These are phyloP conservation scores for Trichoderma sp. DNA, from an alignment of 2,329 filamentous ascomycete species.

Conservation along the genomic window DNA sequence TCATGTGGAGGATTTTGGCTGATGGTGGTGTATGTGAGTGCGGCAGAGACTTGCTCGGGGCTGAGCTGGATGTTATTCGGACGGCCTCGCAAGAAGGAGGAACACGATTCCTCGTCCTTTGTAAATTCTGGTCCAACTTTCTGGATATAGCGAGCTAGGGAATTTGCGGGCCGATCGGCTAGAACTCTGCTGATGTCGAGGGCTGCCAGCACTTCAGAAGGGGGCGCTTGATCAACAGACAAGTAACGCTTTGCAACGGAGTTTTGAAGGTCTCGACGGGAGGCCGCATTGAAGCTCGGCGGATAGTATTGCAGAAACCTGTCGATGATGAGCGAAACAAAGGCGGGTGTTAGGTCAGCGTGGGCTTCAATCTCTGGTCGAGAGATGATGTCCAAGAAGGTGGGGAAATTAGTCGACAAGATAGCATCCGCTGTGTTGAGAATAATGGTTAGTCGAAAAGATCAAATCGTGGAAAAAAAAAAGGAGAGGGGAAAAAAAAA, in stretches of 20 bases:
- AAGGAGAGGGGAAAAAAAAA: neutral
- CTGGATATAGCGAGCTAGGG: slow-evolving; percentile 66
- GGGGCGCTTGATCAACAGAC: slow-evolving; percentile 60
- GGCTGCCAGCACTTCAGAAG: slow-evolving; percentile 66
- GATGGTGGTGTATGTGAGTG: slow-evolving; percentile 64
- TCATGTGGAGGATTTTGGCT: slow-evolving; percentile 55
- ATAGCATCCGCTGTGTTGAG: slow-evolving; percentile 75
- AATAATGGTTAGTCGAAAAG: neutral
- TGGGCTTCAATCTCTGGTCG: slow-evolving; percentile 60
- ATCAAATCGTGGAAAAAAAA: no score
- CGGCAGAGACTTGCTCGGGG: slow-evolving; percentile 78
- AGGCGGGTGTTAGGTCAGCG: slow-evolving; percentile 62
- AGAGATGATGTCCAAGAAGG: slow-evolving; percentile 74
- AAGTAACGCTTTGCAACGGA: slow-evolving; percentile 68
- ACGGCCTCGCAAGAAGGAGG: slow-evolving; percentile 51
- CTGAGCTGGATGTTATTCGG: slow-evolving; percentile 59
- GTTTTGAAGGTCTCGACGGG: slow-evolving; percentile 65
- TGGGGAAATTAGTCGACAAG: slow-evolving; percentile 71
- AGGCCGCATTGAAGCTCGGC: slow-evolving; percentile 75
- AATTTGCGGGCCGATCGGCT: slow-evolving; percentile 53
- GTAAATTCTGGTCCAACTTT: slow-evolving; percentile 72
- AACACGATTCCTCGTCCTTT: slow-evolving; percentile 65
- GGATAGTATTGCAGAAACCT: slow-evolving; percentile 84
- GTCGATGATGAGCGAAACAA: slow-evolving; percentile 78
- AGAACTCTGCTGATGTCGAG: slow-evolving; percentile 67